Percentiles rank a stretch among this genome's conserved stretches.
Conservation (phyloP, 2,329 filamentous ascomycete genomes). For the Fusarium sp. region DNA sequence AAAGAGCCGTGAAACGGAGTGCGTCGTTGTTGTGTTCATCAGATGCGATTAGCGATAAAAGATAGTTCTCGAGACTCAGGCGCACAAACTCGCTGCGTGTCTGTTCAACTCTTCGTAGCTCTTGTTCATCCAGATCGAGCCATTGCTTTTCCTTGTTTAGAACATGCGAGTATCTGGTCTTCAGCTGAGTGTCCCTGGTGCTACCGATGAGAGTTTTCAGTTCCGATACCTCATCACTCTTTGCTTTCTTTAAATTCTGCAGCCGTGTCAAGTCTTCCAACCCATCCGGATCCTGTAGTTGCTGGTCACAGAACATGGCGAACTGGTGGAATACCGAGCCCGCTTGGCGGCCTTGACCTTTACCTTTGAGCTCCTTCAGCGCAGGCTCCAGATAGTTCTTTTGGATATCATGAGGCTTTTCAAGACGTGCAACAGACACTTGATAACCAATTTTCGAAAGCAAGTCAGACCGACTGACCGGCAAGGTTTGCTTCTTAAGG, state of each 20-base stretch:
- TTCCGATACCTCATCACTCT: conserved; percentile 81
- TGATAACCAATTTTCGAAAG: conserved; percentile 90
- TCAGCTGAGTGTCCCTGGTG: conserved; percentile 64
- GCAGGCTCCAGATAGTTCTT: conserved; percentile 86
- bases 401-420: conserved; percentile 91
- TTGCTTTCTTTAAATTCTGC: conserved; percentile 80
- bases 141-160: conserved; percentile 82
- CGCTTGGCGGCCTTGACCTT: conserved; percentile 75
- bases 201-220: conserved; percentile 70
- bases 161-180: conserved; percentile 67
- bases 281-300: conserved; percentile 86
- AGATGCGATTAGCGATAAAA: conserved; percentile 84
- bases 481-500: conserved; percentile 75
- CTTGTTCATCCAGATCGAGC: conserved; percentile 89
- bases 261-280: conserved; percentile 87
- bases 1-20: conserved; percentile 91
- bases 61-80: conserved; percentile 91
- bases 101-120: conserved; percentile 81
- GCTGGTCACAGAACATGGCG: conserved; percentile 93
- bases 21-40: conserved; percentile 91
- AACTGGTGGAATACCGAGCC: conserved; percentile 95
- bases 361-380: conserved; percentile 80
- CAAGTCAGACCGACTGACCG: conserved; percentile 79
- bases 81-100: conserved; percentile 86
- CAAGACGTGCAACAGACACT: conserved; percentile 87